Evolutionary conservation across 768 basidiomycete species (phyloP).

Genomic region (Pulveroboletus sp.): DNA sequence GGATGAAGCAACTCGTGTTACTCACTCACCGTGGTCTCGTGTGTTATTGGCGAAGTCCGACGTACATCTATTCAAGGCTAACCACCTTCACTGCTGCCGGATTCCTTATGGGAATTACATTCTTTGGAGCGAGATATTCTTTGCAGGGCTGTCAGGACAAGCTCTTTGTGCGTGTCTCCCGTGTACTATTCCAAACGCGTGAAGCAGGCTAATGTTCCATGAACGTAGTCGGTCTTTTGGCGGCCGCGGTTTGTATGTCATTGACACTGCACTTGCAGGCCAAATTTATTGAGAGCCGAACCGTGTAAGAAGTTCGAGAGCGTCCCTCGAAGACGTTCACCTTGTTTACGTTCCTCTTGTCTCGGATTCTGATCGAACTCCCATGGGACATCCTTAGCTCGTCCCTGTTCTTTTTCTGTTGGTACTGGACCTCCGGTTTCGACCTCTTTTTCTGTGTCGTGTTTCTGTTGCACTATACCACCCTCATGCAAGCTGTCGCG

Average conservation of each 20-base stretch:
- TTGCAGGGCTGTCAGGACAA: conserved; percentile 36
- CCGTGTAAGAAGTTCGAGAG: conserved; percentile 60
- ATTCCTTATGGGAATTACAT: conserved; percentile 41
- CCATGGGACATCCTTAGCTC: conserved; percentile 41
- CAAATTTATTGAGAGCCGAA: conserved; percentile 50
- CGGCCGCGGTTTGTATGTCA: conserved; percentile 38
- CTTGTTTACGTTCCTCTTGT: conserved; percentile 55
- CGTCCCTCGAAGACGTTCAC: conserved; percentile 58
- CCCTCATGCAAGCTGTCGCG: conserved; percentile 39
- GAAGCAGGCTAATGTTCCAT: neutral
- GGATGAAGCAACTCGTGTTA: conserved; percentile 32
- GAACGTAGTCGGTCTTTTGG: conserved; percentile 45
- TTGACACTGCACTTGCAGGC: conserved; percentile 57
- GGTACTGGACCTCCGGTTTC: conserved; percentile 46
- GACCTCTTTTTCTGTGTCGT: conserved; percentile 33
- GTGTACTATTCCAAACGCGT: accelerated
- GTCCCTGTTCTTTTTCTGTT: conserved; percentile 42
- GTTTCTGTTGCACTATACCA: conserved; percentile 42
- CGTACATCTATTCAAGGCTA: conserved; percentile 38
- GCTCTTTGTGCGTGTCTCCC: conserved; percentile 33
- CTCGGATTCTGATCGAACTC: conserved; percentile 45
- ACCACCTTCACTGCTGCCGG: conserved; percentile 31
- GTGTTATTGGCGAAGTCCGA: conserved; percentile 39
- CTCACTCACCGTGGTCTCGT: conserved; percentile 30
- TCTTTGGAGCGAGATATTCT: conserved; percentile 32